phyloP scores from a whole-genome alignment of 345 rosid species.

The Bruguiera gymnorhiza region DNA sequence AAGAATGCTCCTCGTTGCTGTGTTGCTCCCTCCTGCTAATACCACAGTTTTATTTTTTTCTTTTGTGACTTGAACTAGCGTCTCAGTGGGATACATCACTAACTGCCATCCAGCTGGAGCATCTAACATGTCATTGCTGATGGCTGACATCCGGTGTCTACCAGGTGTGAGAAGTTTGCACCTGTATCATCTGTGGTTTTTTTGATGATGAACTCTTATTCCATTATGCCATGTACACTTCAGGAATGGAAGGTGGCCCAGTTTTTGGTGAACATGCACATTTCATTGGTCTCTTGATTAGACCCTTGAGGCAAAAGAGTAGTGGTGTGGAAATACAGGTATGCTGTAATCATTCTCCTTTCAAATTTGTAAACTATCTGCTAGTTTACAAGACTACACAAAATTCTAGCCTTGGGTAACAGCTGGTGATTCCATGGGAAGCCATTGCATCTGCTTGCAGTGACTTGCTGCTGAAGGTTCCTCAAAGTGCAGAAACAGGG shows the following conservation, averaged over 20 bases:
- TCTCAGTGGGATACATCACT: conserved; percentile 74
- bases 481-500: conserved; percentile 49
- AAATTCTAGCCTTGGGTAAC: conserved; percentile 85
- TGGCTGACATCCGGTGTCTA: conserved; percentile 95
- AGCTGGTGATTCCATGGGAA: conserved; percentile 99
- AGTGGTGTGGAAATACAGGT: conserved; percentile 95
- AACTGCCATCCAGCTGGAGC: conserved; percentile 72
- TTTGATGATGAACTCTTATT: conserved; percentile 22
- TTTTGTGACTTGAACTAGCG: conserved; percentile 46
- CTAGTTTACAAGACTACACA: conserved; percentile 50
- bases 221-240: conserved; percentile 18
- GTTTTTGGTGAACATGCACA: conserved; percentile 52
- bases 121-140: conserved; percentile 52
- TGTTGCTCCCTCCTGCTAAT: not conserved
- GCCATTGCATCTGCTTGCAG: conserved; percentile 86
- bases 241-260: conserved; percentile 95
- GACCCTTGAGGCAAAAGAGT: conserved; percentile 78
- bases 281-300: conserved; percentile 69
- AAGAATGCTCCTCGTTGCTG: not conserved
- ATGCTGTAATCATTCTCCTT: conserved; percentile 23
- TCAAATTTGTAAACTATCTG: conserved; percentile 31
- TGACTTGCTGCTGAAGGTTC: conserved; percentile 68
- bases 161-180: conserved; percentile 59
- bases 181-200: conserved; percentile 16
- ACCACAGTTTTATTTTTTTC: conserved; percentile 1